A percentile compares a stretch with the other conserved stretches of the same genome.
Evolutionary conservation across 2,329 filamentous ascomycete genomes (phyloP).

Genomic region (Raffaelea albimanens): DNA sequence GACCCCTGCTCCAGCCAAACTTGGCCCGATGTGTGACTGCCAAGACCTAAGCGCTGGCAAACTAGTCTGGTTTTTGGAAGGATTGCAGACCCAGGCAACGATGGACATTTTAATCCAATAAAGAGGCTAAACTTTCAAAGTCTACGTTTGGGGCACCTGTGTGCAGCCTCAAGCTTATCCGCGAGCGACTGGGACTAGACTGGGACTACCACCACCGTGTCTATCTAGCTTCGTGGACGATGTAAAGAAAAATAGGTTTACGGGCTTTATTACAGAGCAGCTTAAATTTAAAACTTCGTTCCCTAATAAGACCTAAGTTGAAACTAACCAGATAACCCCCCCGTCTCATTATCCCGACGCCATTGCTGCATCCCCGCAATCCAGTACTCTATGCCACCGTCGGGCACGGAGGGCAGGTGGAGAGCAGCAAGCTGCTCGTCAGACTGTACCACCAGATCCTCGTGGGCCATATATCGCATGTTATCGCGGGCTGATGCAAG

Average conservation of each 20-base stretch:
- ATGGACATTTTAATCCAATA: neutral
- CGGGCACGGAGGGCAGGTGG: neutral
- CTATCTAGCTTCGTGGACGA: no score
- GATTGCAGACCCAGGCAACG: neutral
- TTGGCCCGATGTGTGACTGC: neutral
- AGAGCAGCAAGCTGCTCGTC: neutral
- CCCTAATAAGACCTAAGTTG: no score
- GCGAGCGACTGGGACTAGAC: no score
- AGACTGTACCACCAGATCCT: neutral
- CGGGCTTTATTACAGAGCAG: no score
- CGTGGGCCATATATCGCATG: slow-evolving; percentile 1
- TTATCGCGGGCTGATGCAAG: neutral
- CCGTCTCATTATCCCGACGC: neutral
- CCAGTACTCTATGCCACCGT: neutral
- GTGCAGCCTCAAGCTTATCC: neutral
- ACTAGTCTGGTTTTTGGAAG: neutral
- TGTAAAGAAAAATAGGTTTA: no score
- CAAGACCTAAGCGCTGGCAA: no score
- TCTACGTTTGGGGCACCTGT: neutral
- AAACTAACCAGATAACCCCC: neutral
- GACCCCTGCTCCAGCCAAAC: neutral
- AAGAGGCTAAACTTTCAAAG: neutral
- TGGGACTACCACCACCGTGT: no score
- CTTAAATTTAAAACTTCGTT: no score
- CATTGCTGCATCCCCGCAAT: slow-evolving; percentile 3